A percentile compares a stretch with the other conserved stretches of the same genome.
Conservation (phyloP, 169 alveolate species). For the Cryptosporidium viatorum region DNA sequence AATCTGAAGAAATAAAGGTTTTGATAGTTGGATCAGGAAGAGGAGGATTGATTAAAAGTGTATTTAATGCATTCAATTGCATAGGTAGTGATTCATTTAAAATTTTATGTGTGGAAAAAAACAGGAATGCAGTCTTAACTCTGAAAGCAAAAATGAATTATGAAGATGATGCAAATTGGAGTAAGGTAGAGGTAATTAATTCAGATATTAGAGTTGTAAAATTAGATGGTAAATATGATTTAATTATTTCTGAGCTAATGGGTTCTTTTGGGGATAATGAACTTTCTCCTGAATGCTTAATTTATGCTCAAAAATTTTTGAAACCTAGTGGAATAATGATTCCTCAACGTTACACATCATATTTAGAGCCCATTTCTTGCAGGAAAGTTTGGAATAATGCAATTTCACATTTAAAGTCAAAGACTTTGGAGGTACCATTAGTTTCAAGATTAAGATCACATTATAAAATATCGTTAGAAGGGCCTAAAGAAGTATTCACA, state of each 20-base stretch:
- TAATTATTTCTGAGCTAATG: conserved; percentile 84
- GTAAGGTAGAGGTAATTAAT: conserved; percentile 76
- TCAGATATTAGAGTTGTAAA: conserved; percentile 82
- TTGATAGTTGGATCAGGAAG: conserved; percentile 89
- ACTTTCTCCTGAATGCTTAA: conserved; percentile 87
- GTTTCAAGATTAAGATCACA: conserved; percentile 77
- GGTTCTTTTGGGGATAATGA: conserved; percentile 92
- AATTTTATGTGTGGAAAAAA: conserved; percentile 85
- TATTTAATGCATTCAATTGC: conserved; percentile 80
- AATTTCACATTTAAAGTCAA: not conserved
- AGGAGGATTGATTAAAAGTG: conserved; percentile 86
- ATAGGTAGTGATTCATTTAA: conserved; percentile 66
- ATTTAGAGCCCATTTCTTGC: conserved; percentile 83
- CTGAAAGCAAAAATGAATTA: conserved; percentile 64
- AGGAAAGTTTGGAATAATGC: conserved; percentile 80
- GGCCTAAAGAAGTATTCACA: conserved; percentile 78
- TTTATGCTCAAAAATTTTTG: conserved; percentile 80
- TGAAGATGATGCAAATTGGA: conserved; percentile 52
- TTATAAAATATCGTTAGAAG: conserved; percentile 76
- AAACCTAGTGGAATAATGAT: conserved; percentile 82
- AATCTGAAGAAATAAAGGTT: conserved; percentile 67
- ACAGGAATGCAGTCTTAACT: conserved; percentile 83
- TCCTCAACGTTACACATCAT: conserved; percentile 81
- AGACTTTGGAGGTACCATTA: conserved; percentile 80
- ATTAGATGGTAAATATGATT: conserved; percentile 79